Percentiles rank a stretch among this genome's conserved stretches.
phyloP scores from a whole-genome alignment of 257 asterid genomes.

The Leptodermis oblonga region DNA sequence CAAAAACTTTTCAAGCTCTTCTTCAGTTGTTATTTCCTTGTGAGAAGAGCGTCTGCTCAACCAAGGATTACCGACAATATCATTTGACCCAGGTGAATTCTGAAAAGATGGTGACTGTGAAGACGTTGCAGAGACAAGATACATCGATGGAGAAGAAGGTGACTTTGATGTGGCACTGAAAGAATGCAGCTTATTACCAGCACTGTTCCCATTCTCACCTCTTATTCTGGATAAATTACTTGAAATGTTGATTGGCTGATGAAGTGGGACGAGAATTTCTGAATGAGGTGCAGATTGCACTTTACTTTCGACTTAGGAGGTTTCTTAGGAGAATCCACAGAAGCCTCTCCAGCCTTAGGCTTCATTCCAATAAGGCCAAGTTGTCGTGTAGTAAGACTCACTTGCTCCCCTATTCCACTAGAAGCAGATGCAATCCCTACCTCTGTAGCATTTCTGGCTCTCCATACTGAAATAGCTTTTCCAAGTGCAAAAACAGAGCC shows the following conservation, averaged over 20 bases:
- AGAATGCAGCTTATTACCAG: slow-evolving; percentile 45
- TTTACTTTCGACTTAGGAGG: slow-evolving; percentile 58
- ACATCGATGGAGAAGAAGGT: slow-evolving; percentile 69
- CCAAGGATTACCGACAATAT: slow-evolving; percentile 64
- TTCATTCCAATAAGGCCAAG: slow-evolving; percentile 70
- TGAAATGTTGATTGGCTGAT: slow-evolving; percentile 50
- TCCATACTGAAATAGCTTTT: slow-evolving; percentile 61
- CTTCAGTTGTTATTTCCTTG: slow-evolving; percentile 68
- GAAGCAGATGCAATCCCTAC: slow-evolving; percentile 46
- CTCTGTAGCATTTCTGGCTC: slow-evolving; percentile 35
- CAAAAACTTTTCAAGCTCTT: slow-evolving; percentile 69
- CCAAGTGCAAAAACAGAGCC: slow-evolving; percentile 61
- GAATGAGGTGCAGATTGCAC: slow-evolving; percentile 56
- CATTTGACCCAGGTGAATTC: slow-evolving; percentile 55
- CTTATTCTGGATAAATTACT: no score
- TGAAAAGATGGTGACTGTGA: slow-evolving; percentile 51
- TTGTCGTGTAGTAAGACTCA: slow-evolving; percentile 62
- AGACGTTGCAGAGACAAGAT: slow-evolving; percentile 57
- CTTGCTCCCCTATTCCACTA: slow-evolving; percentile 58
- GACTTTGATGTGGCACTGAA: slow-evolving; percentile 64
- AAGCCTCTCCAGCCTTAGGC: slow-evolving; percentile 43
- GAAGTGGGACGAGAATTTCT: slow-evolving; percentile 69
- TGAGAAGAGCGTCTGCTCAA: slow-evolving; percentile 58
- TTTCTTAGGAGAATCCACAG: slow-evolving; percentile 53
- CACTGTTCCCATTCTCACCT: slow-evolving; percentile 51